These are phyloP conservation scores for Apocynum venetum DNA, from an alignment of 257 asterid species.

Conservation along the genomic window DNA sequence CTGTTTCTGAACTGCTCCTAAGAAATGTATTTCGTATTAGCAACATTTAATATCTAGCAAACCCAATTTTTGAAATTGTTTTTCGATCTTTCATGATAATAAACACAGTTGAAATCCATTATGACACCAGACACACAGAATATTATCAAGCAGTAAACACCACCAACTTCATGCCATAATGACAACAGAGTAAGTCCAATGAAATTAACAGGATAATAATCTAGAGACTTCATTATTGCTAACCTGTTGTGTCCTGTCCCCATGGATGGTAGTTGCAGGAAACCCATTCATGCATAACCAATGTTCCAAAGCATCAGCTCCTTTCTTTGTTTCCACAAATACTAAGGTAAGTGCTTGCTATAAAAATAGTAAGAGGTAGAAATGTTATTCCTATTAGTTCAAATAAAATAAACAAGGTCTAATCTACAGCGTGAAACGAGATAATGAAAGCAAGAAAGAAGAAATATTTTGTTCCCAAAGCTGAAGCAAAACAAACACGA, in stretches of 20 bases:
- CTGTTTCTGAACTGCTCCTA: neutral
- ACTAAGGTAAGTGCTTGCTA: constrained; percentile 78
- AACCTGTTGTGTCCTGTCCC: constrained; percentile 90
- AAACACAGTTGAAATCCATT: neutral
- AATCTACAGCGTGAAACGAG: neutral
- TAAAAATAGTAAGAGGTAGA: constrained; percentile 22
- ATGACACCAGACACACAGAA: neutral
- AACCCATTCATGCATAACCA: constrained; percentile 62
- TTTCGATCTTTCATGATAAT: neutral
- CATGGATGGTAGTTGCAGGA: constrained; percentile 89
- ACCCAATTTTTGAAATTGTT: neutral
- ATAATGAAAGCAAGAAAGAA: neutral
- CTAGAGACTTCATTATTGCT: neutral
- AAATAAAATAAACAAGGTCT: constrained; percentile 3
- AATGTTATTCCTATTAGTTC: constrained; percentile 7
- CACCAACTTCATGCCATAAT: neutral
- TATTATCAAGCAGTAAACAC: neutral
- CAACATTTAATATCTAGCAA: neutral
- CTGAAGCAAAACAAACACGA: neutral
- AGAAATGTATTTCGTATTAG: neutral
- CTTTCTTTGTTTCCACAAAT: constrained; percentile 88
- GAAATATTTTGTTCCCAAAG: neutral
- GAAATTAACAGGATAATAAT: neutral
- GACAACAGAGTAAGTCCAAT: neutral
- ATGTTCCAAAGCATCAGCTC: constrained; percentile 81